Conservation (phyloP, 805 yeast species). For the Lachancea mirantina region DNA sequence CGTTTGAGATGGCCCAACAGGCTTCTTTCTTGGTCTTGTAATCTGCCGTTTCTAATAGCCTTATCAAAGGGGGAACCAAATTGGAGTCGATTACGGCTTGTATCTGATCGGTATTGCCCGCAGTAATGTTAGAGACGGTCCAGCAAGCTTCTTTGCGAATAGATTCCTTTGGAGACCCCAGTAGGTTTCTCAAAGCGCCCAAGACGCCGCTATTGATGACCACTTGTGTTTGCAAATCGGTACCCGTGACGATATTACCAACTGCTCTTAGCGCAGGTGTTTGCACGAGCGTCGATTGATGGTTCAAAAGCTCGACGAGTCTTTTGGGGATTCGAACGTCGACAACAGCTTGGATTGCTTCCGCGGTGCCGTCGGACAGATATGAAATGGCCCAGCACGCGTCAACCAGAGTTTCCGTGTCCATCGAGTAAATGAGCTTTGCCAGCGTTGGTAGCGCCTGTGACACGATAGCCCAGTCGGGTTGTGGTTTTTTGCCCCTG, state of each 20-base stretch:
- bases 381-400: conserved; percentile 99
- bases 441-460: conserved; percentile 87
- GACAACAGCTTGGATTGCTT: conserved; percentile 92
- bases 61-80: conserved; percentile 83
- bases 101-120: conserved; percentile 92
- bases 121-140: conserved; percentile 97
- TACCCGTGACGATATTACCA: conserved; percentile 97
- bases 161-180: conserved; percentile 81
- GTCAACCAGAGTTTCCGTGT: conserved; percentile 88
- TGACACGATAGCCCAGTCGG: conserved; percentile 85
- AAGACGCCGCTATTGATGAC: conserved; percentile 90
- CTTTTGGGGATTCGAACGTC: conserved; percentile 94
- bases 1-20: conserved; percentile 98
- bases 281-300: conserved; percentile 79
- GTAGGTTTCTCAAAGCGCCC: conserved; percentile 71
- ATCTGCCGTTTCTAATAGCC: conserved; percentile 74
- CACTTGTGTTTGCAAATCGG: conserved; percentile 90
- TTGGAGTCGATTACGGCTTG: conserved; percentile 95
- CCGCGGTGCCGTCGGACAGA: conserved; percentile 84
- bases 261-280: conserved; percentile 97
- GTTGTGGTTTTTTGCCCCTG: conserved; percentile 94
- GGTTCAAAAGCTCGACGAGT: conserved; percentile 82
- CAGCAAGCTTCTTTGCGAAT: conserved; percentile 97
- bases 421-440: conserved; percentile 81
- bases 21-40: conserved; percentile 97